Evolutionary conservation across 768 basidiomycete species (phyloP).

Genomic region (Rossbeevera mucosa): DNA sequence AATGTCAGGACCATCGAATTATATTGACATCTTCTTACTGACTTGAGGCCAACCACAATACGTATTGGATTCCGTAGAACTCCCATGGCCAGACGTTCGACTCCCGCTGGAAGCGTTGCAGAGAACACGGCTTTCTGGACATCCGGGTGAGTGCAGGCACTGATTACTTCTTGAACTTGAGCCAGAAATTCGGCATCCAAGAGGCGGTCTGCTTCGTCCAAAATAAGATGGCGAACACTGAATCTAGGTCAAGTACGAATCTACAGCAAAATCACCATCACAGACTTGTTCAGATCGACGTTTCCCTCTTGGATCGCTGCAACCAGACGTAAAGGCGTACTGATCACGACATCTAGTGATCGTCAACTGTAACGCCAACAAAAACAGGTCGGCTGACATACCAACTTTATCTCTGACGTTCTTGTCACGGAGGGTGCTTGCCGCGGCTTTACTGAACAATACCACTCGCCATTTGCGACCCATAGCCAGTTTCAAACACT

Average conservation of each 20-base stretch:
- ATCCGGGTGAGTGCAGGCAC: constrained; percentile 61
- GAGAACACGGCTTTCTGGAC: constrained; percentile 90
- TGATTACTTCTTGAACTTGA: constrained; percentile 85
- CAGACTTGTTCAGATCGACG: constrained; percentile 71
- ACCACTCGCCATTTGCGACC: constrained; percentile 81
- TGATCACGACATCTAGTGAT: constrained; percentile 76
- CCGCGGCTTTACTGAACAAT: constrained; percentile 86
- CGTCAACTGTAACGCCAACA: neutral
- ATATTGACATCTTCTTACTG: constrained; percentile 24
- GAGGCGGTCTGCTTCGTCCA: constrained; percentile 92
- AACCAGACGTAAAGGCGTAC: constrained; percentile 87
- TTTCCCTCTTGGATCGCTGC: constrained; percentile 66
- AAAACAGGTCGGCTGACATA: constrained; percentile 25
- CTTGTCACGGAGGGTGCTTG: constrained; percentile 73
- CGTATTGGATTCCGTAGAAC: constrained; percentile 85
- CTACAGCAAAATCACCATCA: constrained; percentile 8
- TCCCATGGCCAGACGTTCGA: constrained; percentile 81
- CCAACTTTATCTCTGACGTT: constrained; percentile 72
- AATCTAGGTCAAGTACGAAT: constrained; percentile 1
- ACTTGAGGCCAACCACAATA: constrained; percentile 97
- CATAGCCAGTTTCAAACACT: constrained; percentile 75
- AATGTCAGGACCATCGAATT: constrained; percentile 11
- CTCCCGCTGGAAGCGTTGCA: constrained; percentile 87
- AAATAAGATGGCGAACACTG: constrained; percentile 80
- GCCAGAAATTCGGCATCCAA: constrained; percentile 83